These are phyloP conservation scores for Ophiostoma sp. DNA, from an alignment of 2,329 filamentous ascomycete genomes.

Conservation along the genomic window DNA sequence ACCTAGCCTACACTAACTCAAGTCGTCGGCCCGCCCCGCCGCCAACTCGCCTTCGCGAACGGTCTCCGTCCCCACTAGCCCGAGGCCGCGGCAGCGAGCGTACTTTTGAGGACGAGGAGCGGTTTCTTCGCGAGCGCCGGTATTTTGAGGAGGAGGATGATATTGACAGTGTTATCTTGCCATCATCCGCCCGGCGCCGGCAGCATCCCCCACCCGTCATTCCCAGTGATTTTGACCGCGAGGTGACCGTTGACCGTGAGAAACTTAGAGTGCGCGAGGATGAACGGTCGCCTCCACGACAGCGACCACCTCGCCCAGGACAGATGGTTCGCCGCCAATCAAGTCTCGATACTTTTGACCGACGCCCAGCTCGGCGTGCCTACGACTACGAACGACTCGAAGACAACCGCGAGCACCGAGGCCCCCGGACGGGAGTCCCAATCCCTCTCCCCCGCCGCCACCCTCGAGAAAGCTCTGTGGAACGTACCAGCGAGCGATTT, in stretches of 20 bases:
- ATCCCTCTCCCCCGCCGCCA: constrained; percentile 1
- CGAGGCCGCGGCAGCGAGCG: constrained; percentile 37
- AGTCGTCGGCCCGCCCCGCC: constrained; percentile 28
- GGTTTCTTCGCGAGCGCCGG: constrained; percentile 42
- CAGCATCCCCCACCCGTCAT: constrained; percentile 27
- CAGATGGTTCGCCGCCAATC: constrained; percentile 75
- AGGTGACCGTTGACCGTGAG: constrained; percentile 27
- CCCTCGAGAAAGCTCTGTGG: constrained; percentile 16
- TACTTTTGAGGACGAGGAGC: constrained; percentile 44
- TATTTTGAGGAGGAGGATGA: constrained; percentile 49
- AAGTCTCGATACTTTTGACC: constrained; percentile 84
- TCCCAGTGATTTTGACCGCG: constrained; percentile 44
- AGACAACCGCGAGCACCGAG: constrained; percentile 36
- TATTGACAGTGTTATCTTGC: constrained; percentile 16
- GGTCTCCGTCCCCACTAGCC: constrained; percentile 10
- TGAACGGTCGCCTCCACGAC: constrained; percentile 26
- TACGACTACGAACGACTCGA: constrained; percentile 20
- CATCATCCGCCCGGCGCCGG: constrained; percentile 31
- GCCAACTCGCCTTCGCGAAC: constrained; percentile 37
- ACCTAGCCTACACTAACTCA: constrained; percentile 30
- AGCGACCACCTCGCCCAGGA: constrained; percentile 53
- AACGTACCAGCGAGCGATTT: constrained; percentile 12
- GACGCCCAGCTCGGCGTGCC: constrained; percentile 48
- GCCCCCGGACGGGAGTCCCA: constrained; percentile 27
- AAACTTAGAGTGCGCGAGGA: not conserved